Evolutionary conservation across 164 flowering plant genomes (phyloP), one percentile per base, ranked within the genome.

Genomic region (Umbilicus rupestris): DNA sequence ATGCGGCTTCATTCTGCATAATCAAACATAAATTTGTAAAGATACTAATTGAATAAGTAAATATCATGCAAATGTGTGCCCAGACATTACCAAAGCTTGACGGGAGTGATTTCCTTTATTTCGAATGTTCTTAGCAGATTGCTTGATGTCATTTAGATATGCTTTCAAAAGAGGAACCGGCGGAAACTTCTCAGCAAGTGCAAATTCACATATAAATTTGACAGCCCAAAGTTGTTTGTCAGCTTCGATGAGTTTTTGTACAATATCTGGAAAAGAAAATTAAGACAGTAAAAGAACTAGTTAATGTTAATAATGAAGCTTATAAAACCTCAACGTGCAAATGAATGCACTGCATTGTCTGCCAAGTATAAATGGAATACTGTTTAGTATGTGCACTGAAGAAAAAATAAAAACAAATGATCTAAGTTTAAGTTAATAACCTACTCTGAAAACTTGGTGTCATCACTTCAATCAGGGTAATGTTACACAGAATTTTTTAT

Each of bases 141-240:
- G 78, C 75, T 82, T 82, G 62, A 78, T 45, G 22, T 79, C 83
- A 67, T 72, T 67, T 44, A 84, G 55, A 49, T 78, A 77, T 42
- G 73, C 72, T 74, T 79, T 78, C 67, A 89, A 65, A 28, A 87
- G 67, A 42, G 85, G 80, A 7, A 83, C 88, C 8, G 87, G 91
- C 19, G 85, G 87, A 71, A 84, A 87, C 76, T 81, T 80, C 30
- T 80, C 82, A n/a, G 75, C 75, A 65, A 89, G 75, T 66, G 72
- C 72, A 74, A 84, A 79, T 66, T 86, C 88, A 66, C 67, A 81
- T 45, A 79, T 74, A 70, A 80, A 86, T 72, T 80, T 82, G 65
- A 80, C 82, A 59, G 88, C 96, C 24, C 79, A 71, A 68, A 86
- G 74, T 41, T 79, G 81, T 70, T 85, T 83, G 16, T 82, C 83